Conservation (phyloP, 352 stramenopile species). For the Peronospora belbahrii region DNA sequence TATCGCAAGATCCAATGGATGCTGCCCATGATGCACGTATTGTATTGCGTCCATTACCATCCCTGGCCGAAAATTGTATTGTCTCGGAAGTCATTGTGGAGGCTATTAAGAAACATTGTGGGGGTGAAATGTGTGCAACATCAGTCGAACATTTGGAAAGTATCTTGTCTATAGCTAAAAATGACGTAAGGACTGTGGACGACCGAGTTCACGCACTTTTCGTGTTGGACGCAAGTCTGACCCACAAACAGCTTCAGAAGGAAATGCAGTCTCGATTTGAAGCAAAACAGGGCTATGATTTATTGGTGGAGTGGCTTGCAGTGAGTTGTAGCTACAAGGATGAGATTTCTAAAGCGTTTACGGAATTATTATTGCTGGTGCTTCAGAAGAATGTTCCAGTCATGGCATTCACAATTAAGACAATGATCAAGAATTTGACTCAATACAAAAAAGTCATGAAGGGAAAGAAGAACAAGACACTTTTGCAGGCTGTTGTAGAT, state of each 20-base stretch:
- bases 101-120: constrained; percentile 37
- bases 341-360: constrained; percentile 38
- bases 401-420: constrained; percentile 43
- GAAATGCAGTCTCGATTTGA: constrained; percentile 46
- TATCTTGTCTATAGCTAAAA: constrained; percentile 32
- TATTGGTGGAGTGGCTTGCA: constrained; percentile 54
- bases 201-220: constrained; percentile 54
- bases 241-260: constrained; percentile 2
- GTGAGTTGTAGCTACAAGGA: constrained; percentile 38
- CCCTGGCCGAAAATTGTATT: constrained; percentile 21
- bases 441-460: constrained; percentile 26
- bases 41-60: constrained; percentile 26
- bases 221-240: constrained; percentile 46
- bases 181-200: constrained; percentile 34
- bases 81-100: constrained; percentile 37
- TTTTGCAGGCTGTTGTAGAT: constrained; percentile 31
- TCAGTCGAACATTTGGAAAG: constrained; percentile 28
- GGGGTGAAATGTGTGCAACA: constrained; percentile 25
- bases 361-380: constrained; percentile 44
- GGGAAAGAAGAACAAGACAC: constrained; percentile 40
- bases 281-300: constrained; percentile 41
- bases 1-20: constrained; percentile 23
- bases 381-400: constrained; percentile 42
- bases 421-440: constrained; percentile 20
- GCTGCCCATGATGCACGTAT: constrained; percentile 19